phyloP scores from a whole-genome alignment of 495 filamentous ascomycete species.

The Neurospora sublineolata region DNA sequence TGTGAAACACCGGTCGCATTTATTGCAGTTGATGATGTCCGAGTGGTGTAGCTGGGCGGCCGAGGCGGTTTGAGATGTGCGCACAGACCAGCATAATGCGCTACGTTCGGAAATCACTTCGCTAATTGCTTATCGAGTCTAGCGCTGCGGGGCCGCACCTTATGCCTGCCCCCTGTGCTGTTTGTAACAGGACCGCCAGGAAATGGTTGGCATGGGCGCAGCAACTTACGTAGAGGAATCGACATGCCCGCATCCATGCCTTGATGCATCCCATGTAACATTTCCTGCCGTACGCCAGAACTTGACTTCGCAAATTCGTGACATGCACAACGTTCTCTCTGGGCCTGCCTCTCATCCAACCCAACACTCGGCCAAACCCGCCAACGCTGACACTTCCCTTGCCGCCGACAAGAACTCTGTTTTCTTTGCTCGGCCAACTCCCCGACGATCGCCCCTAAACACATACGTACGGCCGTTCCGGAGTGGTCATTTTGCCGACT shows the following conservation, averaged over 20 bases:
- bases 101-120: not conserved
- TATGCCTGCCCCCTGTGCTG: not conserved
- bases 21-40: not conserved
- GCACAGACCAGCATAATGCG: not conserved
- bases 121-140: not conserved
- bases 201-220: not conserved
- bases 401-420: not conserved
- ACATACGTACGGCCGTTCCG: not conserved
- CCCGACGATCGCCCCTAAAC: not conserved
- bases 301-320: not conserved
- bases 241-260: not conserved
- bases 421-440: not conserved
- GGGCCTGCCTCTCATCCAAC: not conserved
- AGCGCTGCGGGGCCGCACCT: not conserved
- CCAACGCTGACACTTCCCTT: not conserved
- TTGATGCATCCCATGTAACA: not conserved
- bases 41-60: not conserved
- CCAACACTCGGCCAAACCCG: not conserved
- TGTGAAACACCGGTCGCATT: not conserved
- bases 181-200: not conserved
- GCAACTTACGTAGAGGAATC: not conserved
- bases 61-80: not conserved
- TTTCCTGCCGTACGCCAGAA: not conserved
- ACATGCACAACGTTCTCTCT: not conserved
- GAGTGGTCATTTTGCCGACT: not conserved